A percentile compares a stretch with the other conserved stretches of the same genome.
phyloP scores from a whole-genome alignment of 768 basidiomycete genomes.

The Tylopilus vinaceipallidus region DNA sequence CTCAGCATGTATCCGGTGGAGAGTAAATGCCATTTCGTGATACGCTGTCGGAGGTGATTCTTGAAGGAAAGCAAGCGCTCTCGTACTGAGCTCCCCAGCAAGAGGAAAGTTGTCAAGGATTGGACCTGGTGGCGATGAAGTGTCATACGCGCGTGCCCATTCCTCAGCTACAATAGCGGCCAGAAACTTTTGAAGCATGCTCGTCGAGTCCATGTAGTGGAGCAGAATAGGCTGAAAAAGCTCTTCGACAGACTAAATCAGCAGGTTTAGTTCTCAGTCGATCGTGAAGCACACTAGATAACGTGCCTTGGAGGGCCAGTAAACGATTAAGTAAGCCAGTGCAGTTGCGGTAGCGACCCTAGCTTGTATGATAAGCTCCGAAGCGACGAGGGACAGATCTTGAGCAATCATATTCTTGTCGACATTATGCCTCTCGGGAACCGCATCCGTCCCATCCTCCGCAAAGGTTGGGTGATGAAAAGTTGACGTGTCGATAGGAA shows the following conservation, averaged over 20 bases:
- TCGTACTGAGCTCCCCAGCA: conserved; percentile 65
- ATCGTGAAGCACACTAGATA: neutral
- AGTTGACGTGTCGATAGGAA: conserved; percentile 62
- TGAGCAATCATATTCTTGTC: conserved; percentile 95
- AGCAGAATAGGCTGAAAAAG: conserved; percentile 72
- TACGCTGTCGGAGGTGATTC: conserved; percentile 73
- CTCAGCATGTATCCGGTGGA: conserved; percentile 77
- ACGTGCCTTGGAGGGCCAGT: conserved; percentile 62
- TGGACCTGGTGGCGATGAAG: conserved; percentile 31
- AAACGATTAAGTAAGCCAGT: conserved; percentile 63
- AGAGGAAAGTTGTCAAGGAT: conserved; percentile 58
- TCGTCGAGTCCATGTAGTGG: conserved; percentile 82
- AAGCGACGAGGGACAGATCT: conserved; percentile 78
- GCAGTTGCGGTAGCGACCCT: conserved; percentile 77
- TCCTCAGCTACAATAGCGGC: conserved; percentile 86
- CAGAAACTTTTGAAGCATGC: conserved; percentile 89
- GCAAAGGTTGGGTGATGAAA: conserved; percentile 67
- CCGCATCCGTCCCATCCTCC: conserved; percentile 41
- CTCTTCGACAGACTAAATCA: conserved; percentile 47
- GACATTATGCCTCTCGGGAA: conserved; percentile 79
- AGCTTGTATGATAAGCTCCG: conserved; percentile 76
- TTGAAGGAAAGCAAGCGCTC: conserved; percentile 73
- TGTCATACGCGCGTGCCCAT: conserved; percentile 71
- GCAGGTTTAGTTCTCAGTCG: neutral
- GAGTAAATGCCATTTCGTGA: conserved; percentile 84